Percentiles rank a stretch among this genome's conserved stretches.
Conservation (phyloP, 129 eudicot genomes). For the Apium graveolens region DNA sequence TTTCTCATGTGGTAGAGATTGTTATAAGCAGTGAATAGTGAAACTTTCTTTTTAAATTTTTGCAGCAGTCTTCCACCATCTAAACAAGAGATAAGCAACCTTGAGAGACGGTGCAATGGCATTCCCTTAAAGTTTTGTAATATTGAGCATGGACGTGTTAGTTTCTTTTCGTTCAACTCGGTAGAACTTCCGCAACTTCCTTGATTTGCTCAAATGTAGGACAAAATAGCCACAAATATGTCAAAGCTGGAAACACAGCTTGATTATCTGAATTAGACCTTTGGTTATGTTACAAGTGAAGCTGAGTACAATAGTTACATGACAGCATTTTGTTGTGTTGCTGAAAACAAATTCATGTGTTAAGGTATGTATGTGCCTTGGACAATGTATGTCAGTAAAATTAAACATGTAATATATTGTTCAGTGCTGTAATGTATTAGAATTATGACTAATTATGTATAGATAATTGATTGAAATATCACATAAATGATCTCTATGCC, state of each 20-base stretch:
- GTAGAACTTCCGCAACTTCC: conserved; percentile 70
- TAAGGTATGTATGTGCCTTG: too few relatives aligned
- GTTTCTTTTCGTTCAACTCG: conserved; percentile 55
- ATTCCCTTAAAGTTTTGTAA: conserved; percentile 43
- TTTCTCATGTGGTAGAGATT: neutral
- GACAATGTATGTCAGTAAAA: too few relatives aligned
- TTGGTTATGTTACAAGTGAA: neutral
- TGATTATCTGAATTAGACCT: neutral
- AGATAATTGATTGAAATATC: neutral
- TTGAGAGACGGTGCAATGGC: conserved; percentile 50
- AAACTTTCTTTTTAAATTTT: neutral
- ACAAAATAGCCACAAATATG: too few relatives aligned
- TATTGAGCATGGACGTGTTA: conserved; percentile 79
- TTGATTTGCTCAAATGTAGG: conserved; percentile 23
- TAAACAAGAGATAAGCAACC: conserved; percentile 35
- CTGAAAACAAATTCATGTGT: too few relatives aligned
- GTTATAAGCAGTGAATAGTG: neutral
- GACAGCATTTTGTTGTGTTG: neutral
- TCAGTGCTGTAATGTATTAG: neutral
- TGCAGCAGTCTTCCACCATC: conserved; percentile 60
- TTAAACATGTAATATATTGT: too few relatives aligned
- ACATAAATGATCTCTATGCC: too few relatives aligned
- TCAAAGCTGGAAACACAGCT: neutral
- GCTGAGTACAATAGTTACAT: neutral
- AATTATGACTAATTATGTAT: too few relatives aligned